Base-by-base conservation (phyloP, 805 yeast genomes). In the Scheffersomyces amazonensis region DNA sequence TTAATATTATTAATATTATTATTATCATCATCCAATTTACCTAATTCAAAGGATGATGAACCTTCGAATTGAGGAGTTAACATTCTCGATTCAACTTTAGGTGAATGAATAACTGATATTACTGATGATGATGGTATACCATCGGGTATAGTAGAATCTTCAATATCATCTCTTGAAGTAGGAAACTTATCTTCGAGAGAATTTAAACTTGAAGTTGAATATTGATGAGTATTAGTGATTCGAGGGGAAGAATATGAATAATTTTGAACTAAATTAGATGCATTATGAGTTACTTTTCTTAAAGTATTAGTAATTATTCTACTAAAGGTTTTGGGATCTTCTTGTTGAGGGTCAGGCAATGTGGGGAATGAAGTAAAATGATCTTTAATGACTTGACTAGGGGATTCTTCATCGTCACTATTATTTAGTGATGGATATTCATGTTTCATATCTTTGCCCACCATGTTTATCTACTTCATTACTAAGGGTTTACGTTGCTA, bases 351-450 rank as follows among this genome's bases (percentile, higher is more conserved):
- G 49, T 69, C 73, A 6, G 73, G 70, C 16, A 69, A 50, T 6
- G 64, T 66, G 8, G 75, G 75, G 36, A 69, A 69, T 24, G 73
- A 67, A 30, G 60, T 58, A 42, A 58, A 69, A 47, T 68, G 73
- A 12, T 54, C 42, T 16, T 37, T 30, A 23, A 13, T 34, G 31
- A 9, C 12, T 25, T 19, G 12, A 2, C n/a, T 18, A 6, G 23
- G 15, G 16, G 17, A 34, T 22, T 13, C 25, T 34, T 46, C 48
- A 15, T 48, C 53, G 18, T 47, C 51, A 37, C 45, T 43, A 31
- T 49, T 49, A 32, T 48, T 44, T 22, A 33, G 16, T 15, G 35
- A 28, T 15, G 27, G 40, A 13, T 19, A 33, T 24, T 32, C 13
- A 29, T 43, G 39, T 25, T 28, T 12, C 8, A 19, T 21, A 9